A percentile compares a stretch with the other conserved stretches of the same genome.
phyloP scores from a whole-genome alignment of 139 green algal species.

The Micractinium sp. region DNA sequence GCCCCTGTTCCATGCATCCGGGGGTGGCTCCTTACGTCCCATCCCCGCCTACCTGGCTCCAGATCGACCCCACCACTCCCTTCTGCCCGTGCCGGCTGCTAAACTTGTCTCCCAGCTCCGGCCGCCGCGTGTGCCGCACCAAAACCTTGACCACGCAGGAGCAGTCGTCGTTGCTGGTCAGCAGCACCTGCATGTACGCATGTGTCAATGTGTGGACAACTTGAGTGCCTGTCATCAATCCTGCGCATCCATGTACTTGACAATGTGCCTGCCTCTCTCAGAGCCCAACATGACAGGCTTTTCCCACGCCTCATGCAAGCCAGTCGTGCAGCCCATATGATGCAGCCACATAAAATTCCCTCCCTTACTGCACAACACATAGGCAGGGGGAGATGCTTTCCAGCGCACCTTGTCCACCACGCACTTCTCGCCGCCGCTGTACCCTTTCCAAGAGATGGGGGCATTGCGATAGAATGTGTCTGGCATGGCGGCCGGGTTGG shows the following conservation, averaged over 20 bases:
- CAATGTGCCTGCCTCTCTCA: no score
- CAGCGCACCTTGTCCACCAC: conserved; percentile 90
- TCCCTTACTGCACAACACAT: neutral
- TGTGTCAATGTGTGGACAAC: no score
- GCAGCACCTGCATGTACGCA: conserved; percentile 49
- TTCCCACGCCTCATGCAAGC: no score
- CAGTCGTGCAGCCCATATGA: no score
- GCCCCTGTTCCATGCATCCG: no score
- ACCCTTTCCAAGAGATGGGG: conserved; percentile 76
- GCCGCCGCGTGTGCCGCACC: conserved; percentile 92
- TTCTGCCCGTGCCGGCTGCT: conserved; percentile 95
- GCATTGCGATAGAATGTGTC: conserved; percentile 62
- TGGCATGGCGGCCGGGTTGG: conserved; percentile 65
- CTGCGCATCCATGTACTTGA: no score
- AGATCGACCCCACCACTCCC: conserved; percentile 92
- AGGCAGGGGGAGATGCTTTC: neutral
- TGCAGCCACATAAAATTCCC: neutral
- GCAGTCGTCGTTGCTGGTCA: conserved; percentile 95
- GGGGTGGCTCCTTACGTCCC: no score
- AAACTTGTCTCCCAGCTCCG: conserved; percentile 99
- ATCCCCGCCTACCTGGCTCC: conserved; percentile 46
- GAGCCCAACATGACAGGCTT: no score
- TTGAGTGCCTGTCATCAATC: no score
- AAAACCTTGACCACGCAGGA: conserved; percentile 90
- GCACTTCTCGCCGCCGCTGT: conserved; percentile 70